Evolutionary conservation across 2,329 filamentous ascomycete species (phyloP), one percentile per base, ranked within the genome.

Genomic region (Aspergillus fructus): DNA sequence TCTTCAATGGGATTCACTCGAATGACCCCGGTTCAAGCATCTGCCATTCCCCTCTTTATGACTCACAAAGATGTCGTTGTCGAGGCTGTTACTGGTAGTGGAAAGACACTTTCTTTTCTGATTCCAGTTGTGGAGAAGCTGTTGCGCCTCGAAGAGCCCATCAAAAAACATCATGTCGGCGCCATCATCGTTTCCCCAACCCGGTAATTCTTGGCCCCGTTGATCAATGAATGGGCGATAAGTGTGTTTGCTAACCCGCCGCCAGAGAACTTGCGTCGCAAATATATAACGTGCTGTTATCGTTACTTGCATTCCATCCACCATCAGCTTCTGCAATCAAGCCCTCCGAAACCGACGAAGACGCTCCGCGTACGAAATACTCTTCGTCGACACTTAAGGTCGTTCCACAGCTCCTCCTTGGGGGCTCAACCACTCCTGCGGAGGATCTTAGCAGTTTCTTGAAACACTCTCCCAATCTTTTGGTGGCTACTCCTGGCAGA

Each of bases 11-110:
- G 91, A 59, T 96, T 96, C 74, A 79, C 82, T 62, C 88, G 89
- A 72, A 93, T 94, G 83, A 97, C 93, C 3, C 93, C 93, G 1
- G 93, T 97, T n/a, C 93, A 97, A 77, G 91, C 93, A 45, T 93
- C 91, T 58, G 89, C 91, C 4, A 89, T 97, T 64, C 91, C 92
- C 12, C 84, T 96, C 51, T 94, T 96, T 71, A 87, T 93, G 76
- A 88, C 86, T 51, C 90, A 96, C 72, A 96, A 96, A 69, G 92
- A 96, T 74, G 90, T 96, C 4, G 92, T 96, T 1, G 92, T 96
- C 5, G 91, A 96, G 79, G 91, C 91, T 33, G 92, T 96, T 4
- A 96, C 92, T 2, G 92, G 93, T 12, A 94, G 90, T 73, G 92
- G 92, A 59, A 96, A 97, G 77, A 96, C 92, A 0, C 79, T 96